Base-by-base conservation (phyloP, 306 rosid genomes). In the Trichosanthes cucumerina region DNA sequence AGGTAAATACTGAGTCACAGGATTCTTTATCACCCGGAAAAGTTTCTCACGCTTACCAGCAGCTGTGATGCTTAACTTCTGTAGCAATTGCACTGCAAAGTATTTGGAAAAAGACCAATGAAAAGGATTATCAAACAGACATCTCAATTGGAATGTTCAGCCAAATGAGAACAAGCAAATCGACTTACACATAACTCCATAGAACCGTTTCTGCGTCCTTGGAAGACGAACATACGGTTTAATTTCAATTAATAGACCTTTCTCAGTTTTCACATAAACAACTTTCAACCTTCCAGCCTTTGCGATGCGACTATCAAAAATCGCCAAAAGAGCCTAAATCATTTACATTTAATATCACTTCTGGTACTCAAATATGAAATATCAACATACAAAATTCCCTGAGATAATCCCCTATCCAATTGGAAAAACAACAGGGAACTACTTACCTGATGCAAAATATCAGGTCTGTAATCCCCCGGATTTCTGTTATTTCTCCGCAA, bases 391-490 rank as follows among this genome's bases (percentile, higher is more conserved):
- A 34, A 54, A 34, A 7, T 43, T 58, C 58, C 43, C 56, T 23
- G 15, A 77, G 15, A 24, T 2, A 56, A 76, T 76, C 34, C 36
- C 12, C 28, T 19, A 15, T 28, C 28, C 7, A 9, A 68, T n/a
- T 28, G 34, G 28, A 75, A 31, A 63, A 53, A 13, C 36, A 43
- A 24, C 56, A 70, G 11, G 10, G 39, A 70, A 23, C 69, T 4
- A 66, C 84, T 72, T 52, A 88, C 98, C 91, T 94, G 97, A 85
- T 94, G 98, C 80, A 86, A 74, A 14, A 94, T 94, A 68, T 94
- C 98, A 0, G 97, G 97, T 76, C 97, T 86, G 83, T 89, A 92
- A 84, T 89, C 89, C 68, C 83, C 93, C 39, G 97, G 98, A 81
- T 89, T 85, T 83, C 83, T 92, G 44, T 87, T 84, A 36, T 92